Evolutionary conservation across 345 rosid species (phyloP).

Genomic region (Schrenkiella parvula): DNA sequence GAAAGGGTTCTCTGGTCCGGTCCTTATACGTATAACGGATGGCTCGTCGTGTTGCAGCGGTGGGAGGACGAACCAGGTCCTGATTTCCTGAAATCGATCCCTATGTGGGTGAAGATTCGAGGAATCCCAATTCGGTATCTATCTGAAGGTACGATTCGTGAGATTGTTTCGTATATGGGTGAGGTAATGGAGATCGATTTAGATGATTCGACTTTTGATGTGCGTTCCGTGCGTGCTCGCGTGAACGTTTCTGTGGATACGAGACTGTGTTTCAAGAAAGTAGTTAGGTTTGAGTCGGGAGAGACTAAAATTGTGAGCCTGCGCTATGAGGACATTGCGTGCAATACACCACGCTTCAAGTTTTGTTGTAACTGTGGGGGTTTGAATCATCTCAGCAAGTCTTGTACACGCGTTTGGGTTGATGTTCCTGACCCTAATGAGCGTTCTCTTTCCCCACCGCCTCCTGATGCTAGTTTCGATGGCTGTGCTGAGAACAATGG

Average conservation of each 20-base stretch:
- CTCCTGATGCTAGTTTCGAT: neutral
- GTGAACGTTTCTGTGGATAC: neutral
- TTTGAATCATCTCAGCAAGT: neutral
- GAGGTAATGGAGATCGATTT: neutral
- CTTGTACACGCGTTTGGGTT: neutral
- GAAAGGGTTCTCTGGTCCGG: slow-evolving; percentile 2
- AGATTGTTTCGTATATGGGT: slow-evolving; percentile 11
- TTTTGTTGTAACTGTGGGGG: slow-evolving; percentile 5
- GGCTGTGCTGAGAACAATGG: neutral
- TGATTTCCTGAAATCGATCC: neutral
- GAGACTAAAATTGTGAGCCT: slow-evolving; percentile 9
- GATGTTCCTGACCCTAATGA: slow-evolving; percentile 29
- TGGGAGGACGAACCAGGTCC: slow-evolving; percentile 17
- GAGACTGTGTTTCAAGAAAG: slow-evolving; percentile 17
- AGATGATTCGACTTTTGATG: neutral
- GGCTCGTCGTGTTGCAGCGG: neutral
- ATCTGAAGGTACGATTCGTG: neutral
- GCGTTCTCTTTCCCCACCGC: slow-evolving; percentile 5
- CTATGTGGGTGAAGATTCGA: slow-evolving; percentile 11
- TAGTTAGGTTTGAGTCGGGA: slow-evolving; percentile 1
- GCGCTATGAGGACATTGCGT: slow-evolving; percentile 5
- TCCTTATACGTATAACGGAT: neutral
- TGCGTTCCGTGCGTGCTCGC: neutral
- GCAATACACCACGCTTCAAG: neutral
- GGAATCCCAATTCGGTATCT: slow-evolving; percentile 3